Evolutionary conservation across 2,329 filamentous ascomycete genomes (phyloP).

Genomic region (Geosmithia morbida): DNA sequence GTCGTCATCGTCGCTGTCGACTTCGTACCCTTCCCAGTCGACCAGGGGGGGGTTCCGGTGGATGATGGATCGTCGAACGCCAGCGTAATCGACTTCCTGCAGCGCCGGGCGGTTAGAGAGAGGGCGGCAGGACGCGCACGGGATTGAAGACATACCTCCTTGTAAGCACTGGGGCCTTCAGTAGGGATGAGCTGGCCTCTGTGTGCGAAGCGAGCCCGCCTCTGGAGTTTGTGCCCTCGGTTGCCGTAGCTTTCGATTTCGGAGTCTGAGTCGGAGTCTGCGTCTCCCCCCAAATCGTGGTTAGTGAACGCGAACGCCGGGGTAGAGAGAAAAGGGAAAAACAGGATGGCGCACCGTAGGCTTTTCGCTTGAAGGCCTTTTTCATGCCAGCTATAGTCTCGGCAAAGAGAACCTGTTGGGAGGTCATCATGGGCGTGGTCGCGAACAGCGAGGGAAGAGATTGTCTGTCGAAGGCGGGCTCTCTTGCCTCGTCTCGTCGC

Average conservation of each 20-base stretch:
- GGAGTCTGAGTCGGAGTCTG: conserved; percentile 69
- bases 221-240: conserved; percentile 68
- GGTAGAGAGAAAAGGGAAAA: not conserved
- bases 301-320: conserved; percentile 4
- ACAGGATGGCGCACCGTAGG: conserved; percentile 33
- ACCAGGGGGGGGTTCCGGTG: conserved; percentile 57
- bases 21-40: conserved; percentile 66
- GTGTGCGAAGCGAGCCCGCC: conserved; percentile 55
- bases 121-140: not conserved
- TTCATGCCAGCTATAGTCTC: conserved; percentile 57
- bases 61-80: conserved; percentile 59
- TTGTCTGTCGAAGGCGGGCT: not conserved
- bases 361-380: conserved; percentile 49
- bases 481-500: not conserved
- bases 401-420: conserved; percentile 46
- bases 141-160: conserved; percentile 39
- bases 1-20: conserved; percentile 60
- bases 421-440: conserved; percentile 18
- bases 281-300: conserved; percentile 4
- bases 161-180: conserved; percentile 53
- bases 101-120: not conserved
- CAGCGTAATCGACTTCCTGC: conserved; percentile 59
- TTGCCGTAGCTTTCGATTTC: conserved; percentile 56
- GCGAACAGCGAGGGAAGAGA: not conserved
- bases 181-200: conserved; percentile 55